Percentiles rank a stretch among this genome's conserved stretches.
These are phyloP conservation scores for Floccularia luteovirens DNA, from an alignment of 768 basidiomycete genomes.

Conservation along the genomic window DNA sequence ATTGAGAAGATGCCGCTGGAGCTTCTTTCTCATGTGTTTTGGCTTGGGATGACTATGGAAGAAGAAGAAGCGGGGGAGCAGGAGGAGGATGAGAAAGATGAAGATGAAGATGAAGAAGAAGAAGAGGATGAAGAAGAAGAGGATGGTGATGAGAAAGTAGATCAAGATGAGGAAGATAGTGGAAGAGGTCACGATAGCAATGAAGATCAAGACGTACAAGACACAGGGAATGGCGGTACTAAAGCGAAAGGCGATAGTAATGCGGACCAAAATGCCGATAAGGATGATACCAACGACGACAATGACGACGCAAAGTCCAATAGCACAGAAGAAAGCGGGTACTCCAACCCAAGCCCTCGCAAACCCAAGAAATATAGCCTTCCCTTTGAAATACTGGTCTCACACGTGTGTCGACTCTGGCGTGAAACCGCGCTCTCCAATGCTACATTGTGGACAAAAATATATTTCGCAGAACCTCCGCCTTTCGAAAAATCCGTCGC, in stretches of 20 bases:
- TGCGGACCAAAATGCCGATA: constrained; percentile 8
- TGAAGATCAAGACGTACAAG: constrained; percentile 9
- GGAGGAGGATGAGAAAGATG: no score
- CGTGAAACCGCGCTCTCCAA: constrained; percentile 29
- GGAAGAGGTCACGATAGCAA: constrained; percentile 17
- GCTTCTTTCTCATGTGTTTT: constrained; percentile 48
- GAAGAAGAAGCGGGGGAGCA: constrained; percentile 23
- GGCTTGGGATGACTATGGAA: constrained; percentile 30
- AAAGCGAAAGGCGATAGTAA: constrained; percentile 17
- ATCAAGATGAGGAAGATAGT: constrained; percentile 14
- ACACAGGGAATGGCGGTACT: constrained; percentile 3
- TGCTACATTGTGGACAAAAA: constrained; percentile 35
- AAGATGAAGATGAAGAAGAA: constrained; percentile 25
- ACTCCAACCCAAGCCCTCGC: no score
- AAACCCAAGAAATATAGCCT: not conserved
- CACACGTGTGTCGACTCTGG: constrained; percentile 43
- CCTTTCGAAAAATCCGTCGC: constrained; percentile 24
- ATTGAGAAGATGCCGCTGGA: constrained; percentile 50
- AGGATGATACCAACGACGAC: constrained; percentile 11
- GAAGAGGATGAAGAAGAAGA: constrained; percentile 23
- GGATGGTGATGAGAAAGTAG: constrained; percentile 15
- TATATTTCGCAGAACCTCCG: constrained; percentile 19
- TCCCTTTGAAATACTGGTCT: constrained; percentile 31
- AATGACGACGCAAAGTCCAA: no score
- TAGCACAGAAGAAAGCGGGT: constrained; percentile 2